Evolutionary conservation across 2,329 filamentous ascomycete genomes (phyloP), one percentile per base, ranked within the genome.

Genomic region (Lasiodiplodia hormozganensis): DNA sequence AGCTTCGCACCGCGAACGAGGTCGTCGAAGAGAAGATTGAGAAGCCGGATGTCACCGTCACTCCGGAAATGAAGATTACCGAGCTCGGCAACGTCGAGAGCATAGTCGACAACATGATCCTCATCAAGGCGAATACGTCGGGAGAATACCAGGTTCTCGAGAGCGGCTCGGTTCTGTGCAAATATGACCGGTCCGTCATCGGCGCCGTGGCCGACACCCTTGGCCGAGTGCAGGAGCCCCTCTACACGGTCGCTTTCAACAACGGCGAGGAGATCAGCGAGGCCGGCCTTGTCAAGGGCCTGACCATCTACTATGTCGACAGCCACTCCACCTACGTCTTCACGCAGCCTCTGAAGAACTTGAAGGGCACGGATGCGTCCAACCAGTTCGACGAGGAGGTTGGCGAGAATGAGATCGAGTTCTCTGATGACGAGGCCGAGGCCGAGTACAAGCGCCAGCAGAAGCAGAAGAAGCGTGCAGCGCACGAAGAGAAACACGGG

Each of bases 371-470:
- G 11, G 96, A 99, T 79, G 95, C 96, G 10, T 97, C 93, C 64
- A 98, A 98, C 77, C 86, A 97, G 67, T 92, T 97, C 79, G 96
- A 98, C 73, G 96, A 99, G 78, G 95, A 98, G 81, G 87, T 94
- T 8, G 89, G 83, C 18, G 90, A 92, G 38, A 92, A 97, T 47
- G 95, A 98, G 77, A 87, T 93, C 73, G 96, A 98, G 76, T 98
- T 98, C 78, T 97, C 95, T 0, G 96, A 99, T 73, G 96, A 99
- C 74, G 96, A 99, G 80, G 92, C 92, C 73, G 96, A 99, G 80
- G 91, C 91, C 8, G 92, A 94, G 73, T 89, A 93, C 77, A 96
- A 82, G 74, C 77, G 77, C 65, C 74, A 76, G 70, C 71, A 76
- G 71, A 89, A 90, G 84, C 90, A 89, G 85, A 85, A 86, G 78